These are phyloP conservation scores for Coniella vitis DNA, from an alignment of 2,329 filamentous ascomycete genomes.

Conservation along the genomic window DNA sequence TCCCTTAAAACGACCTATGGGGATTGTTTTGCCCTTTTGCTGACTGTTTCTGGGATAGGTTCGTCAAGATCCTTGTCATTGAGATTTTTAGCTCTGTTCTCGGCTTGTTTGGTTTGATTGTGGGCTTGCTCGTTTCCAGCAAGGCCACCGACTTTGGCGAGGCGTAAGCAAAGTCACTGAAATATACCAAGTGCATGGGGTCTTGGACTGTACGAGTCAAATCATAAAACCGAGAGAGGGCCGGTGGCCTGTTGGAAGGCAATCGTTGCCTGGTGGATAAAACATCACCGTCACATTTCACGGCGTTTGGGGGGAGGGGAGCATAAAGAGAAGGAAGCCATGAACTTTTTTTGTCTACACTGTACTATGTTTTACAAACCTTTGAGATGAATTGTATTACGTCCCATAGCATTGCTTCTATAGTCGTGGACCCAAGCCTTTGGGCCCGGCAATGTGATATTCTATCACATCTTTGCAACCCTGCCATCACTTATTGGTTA, in stretches of 20 bases:
- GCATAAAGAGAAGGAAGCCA: constrained; percentile 13
- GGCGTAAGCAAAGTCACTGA: constrained; percentile 13
- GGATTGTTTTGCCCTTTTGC: constrained; percentile 2
- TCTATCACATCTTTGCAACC: too few relatives aligned
- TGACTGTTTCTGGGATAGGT: constrained; percentile 46
- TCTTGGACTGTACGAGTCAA: constrained; percentile 5
- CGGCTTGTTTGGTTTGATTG: constrained; percentile 91
- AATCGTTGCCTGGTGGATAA: neutral
- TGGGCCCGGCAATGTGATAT: too few relatives aligned
- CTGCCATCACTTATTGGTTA: too few relatives aligned
- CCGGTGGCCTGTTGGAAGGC: neutral
- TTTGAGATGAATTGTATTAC: neutral
- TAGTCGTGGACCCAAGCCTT: too few relatives aligned
- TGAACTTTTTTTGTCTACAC: constrained; percentile 12
- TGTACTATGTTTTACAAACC: constrained; percentile 7
- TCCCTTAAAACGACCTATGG: neutral
- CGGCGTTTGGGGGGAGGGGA: constrained; percentile 13
- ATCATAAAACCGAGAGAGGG: neutral
- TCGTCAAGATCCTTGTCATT: constrained; percentile 97
- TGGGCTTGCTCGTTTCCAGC: constrained; percentile 80
- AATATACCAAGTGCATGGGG: neutral
- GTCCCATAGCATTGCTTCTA: neutral
- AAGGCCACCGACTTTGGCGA: constrained; percentile 71
- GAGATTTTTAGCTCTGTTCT: constrained; percentile 99
- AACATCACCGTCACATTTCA: constrained; percentile 17